Conservation (phyloP, 495 filamentous ascomycete genomes). For the Filosporella fistucella region DNA sequence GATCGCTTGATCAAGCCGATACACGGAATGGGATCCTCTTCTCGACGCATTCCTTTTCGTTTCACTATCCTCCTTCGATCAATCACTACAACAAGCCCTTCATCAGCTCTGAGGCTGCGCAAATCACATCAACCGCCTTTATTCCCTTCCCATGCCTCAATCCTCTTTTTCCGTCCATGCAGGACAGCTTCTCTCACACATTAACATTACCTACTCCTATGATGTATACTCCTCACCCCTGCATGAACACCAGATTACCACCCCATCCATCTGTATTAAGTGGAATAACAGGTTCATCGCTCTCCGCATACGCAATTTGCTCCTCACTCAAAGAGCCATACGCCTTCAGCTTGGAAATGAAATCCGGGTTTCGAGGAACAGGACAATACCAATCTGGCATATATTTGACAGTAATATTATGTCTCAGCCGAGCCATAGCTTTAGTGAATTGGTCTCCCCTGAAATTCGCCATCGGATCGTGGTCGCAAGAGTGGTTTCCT, state of each 20-base stretch:
- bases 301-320: neutral
- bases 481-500: neutral
- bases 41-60: no score
- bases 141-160: no score
- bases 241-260: neutral
- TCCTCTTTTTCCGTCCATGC: no score
- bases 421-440: neutral
- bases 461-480: neutral
- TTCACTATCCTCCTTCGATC: no score
- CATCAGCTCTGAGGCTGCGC: no score
- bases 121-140: no score
- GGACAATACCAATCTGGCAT: constrained; percentile 1
- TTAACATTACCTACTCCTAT: no score
- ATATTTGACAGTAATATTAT: neutral
- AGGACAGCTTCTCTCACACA: no score
- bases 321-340: neutral
- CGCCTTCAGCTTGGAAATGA: neutral
- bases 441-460: neutral
- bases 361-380: neutral
- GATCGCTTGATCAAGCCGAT: no score
- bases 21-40: no score
- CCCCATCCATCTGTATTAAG: neutral
- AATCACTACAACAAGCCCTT: no score
- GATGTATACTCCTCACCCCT: no score
- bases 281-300: neutral